Conservation (phyloP, 2,329 filamentous ascomycete genomes). For the Parasarocladium wereldwijsianum region DNA sequence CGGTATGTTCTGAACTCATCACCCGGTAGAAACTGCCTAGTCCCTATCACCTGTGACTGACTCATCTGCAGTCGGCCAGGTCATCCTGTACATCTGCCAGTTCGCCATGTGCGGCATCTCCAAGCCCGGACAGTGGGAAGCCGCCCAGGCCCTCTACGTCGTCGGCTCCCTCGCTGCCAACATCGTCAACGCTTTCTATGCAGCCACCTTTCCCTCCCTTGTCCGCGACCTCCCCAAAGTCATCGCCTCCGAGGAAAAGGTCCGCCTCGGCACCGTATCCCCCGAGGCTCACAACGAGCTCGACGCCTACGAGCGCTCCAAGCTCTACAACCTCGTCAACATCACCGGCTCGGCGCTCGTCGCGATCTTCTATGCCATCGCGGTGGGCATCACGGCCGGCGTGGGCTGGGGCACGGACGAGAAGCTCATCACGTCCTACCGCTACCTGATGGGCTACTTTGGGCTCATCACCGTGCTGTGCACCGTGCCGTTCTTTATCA, state of each 20-base stretch:
- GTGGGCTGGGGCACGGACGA: constrained; percentile 7
- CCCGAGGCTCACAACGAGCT: constrained; percentile 8
- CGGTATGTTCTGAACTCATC: constrained; percentile 4
- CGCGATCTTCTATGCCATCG: constrained; percentile 8
- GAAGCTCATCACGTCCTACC: constrained; percentile 8
- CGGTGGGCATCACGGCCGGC: constrained; percentile 9
- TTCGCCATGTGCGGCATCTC: constrained; percentile 10
- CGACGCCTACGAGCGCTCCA: constrained; percentile 9
- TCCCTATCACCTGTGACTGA: neutral
- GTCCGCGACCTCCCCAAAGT: constrained; percentile 9
- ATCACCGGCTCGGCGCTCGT: constrained; percentile 10
- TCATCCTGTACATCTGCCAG: constrained; percentile 7
- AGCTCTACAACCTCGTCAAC: constrained; percentile 11
- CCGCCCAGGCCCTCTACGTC: constrained; percentile 8
- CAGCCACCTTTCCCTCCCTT: constrained; percentile 9
- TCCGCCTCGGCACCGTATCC: constrained; percentile 7
- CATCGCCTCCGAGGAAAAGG: constrained; percentile 8
- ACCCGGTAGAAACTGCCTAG: neutral
- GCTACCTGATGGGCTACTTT: constrained; percentile 10
- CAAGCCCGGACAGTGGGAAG: constrained; percentile 8
- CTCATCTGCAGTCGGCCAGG: constrained; percentile 5
- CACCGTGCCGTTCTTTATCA: constrained; percentile 11
- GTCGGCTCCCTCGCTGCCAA: constrained; percentile 10
- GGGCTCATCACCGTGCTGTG: constrained; percentile 9
- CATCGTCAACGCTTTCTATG: constrained; percentile 9